Conservation (phyloP, 441 rosid species). For the Eutrema salsugineum region DNA sequence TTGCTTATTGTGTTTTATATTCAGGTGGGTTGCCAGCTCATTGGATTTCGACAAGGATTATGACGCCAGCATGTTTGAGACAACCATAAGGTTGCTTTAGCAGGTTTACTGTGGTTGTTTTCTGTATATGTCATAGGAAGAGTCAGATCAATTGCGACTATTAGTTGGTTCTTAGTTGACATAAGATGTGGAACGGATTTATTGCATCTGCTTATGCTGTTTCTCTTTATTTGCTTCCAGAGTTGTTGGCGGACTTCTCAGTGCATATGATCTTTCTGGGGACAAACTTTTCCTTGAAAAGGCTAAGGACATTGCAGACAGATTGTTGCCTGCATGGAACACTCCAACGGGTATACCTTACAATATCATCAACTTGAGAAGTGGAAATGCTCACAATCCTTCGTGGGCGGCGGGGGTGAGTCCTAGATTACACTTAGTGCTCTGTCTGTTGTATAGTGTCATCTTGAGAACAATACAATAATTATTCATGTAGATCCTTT, state of each 20-base stretch:
- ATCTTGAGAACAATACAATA: neutral
- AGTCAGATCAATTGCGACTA: neutral
- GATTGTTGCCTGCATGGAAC: conserved; percentile 94
- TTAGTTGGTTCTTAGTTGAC: neutral
- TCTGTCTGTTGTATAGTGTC: neutral
- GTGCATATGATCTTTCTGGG: conserved; percentile 86
- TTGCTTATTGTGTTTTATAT: conserved; percentile 7
- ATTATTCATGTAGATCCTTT: neutral
- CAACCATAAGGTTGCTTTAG: conserved; percentile 94
- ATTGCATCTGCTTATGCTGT: conserved; percentile 11
- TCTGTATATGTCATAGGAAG: conserved; percentile 4
- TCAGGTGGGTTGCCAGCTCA: conserved; percentile 91
- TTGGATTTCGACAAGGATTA: conserved; percentile 89
- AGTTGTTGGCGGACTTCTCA: conserved; percentile 97
- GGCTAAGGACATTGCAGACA: conserved; percentile 91
- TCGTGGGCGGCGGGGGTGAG: conserved; percentile 96
- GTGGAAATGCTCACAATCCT: conserved; percentile 72
- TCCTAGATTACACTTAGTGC: conserved; percentile 9
- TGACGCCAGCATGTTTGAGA: conserved; percentile 93
- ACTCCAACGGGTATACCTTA: conserved; percentile 80
- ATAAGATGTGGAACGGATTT: neutral
- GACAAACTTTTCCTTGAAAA: conserved; percentile 84
- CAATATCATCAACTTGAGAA: conserved; percentile 74
- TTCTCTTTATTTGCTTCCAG: conserved; percentile 36
- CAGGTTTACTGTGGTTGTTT: conserved; percentile 51